A percentile compares a stretch with the other conserved stretches of the same genome.
Conservation (phyloP, 768 basidiomycete genomes). For the Tulasnella sp. region DNA sequence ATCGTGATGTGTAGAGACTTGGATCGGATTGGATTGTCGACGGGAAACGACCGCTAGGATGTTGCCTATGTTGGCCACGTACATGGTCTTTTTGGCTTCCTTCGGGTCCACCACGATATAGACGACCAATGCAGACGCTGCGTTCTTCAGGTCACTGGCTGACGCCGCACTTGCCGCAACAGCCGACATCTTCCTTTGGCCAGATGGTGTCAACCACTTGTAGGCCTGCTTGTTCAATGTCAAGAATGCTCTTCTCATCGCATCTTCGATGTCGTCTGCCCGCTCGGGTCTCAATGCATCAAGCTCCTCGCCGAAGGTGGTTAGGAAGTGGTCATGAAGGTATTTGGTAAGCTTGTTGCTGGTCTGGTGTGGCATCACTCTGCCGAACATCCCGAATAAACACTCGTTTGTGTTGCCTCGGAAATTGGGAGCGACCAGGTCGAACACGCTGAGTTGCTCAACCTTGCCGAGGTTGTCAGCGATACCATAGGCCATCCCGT, state of each 20-base stretch:
- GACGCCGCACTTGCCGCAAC: slow-evolving; percentile 34
- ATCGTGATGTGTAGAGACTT: slow-evolving; percentile 71
- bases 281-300: slow-evolving; percentile 31
- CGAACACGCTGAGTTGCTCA: slow-evolving; percentile 69
- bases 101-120: slow-evolving; percentile 52
- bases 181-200: slow-evolving; percentile 56
- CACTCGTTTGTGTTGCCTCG: slow-evolving; percentile 64
- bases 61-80: slow-evolving; percentile 83
- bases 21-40: slow-evolving; percentile 49
- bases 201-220: slow-evolving; percentile 35
- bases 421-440: slow-evolving; percentile 82
- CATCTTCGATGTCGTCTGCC: slow-evolving; percentile 52
- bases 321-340: slow-evolving; percentile 67
- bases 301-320: slow-evolving; percentile 48
- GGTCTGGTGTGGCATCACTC: slow-evolving; percentile 39
- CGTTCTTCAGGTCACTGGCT: slow-evolving; percentile 45
- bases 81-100: slow-evolving; percentile 44
- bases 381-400: slow-evolving; percentile 93
- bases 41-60: slow-evolving; percentile 76
- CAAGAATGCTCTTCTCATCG: slow-evolving; percentile 77
- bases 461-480: slow-evolving; percentile 68
- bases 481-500: slow-evolving; percentile 90
- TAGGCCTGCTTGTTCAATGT: slow-evolving; percentile 71
- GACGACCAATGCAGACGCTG: slow-evolving; percentile 74
- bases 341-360: slow-evolving; percentile 68